Percentiles rank a stretch among this genome's conserved stretches.
phyloP scores from a whole-genome alignment of 2,329 filamentous ascomycete genomes.

The Pezicula radicicola region DNA sequence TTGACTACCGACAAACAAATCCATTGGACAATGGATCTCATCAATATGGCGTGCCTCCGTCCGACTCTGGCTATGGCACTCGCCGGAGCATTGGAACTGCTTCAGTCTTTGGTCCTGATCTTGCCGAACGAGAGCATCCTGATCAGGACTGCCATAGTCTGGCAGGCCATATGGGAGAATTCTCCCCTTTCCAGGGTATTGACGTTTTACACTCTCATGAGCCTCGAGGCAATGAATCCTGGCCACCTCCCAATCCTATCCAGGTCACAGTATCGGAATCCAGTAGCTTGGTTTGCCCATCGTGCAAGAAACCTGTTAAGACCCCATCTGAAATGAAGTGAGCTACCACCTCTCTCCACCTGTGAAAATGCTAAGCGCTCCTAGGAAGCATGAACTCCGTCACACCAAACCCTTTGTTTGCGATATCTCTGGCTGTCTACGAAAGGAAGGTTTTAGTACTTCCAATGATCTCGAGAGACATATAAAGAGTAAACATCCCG shows the following conservation, averaged over 20 bases:
- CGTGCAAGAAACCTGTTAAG: constrained; percentile 40
- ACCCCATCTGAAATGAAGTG: constrained; percentile 57
- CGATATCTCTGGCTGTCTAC: constrained; percentile 49
- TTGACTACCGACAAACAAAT: constrained; percentile 27
- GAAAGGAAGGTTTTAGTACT: constrained; percentile 70
- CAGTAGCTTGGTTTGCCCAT: constrained; percentile 30
- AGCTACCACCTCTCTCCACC: constrained; percentile 10
- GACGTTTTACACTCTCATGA: constrained; percentile 15
- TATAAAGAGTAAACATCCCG: constrained; percentile 65
- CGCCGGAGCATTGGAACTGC: constrained; percentile 26
- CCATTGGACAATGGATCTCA: constrained; percentile 23
- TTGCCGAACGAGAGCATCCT: constrained; percentile 18
- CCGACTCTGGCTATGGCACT: constrained; percentile 32
- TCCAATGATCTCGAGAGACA: constrained; percentile 81
- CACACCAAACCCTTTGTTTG: constrained; percentile 70
- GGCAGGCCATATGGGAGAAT: constrained; percentile 18
- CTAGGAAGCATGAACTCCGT: constrained; percentile 71
- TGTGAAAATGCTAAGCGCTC: constrained; percentile 6
- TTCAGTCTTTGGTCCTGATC: constrained; percentile 27
- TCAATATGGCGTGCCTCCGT: constrained; percentile 23
- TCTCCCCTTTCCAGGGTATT: constrained; percentile 16
- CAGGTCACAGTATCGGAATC: constrained; percentile 8
- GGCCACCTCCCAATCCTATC: constrained; percentile 8
- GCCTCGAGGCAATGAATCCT: constrained; percentile 12
- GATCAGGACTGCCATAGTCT: constrained; percentile 24